Evolutionary conservation across 2,329 filamentous ascomycete genomes (phyloP), one percentile per base, ranked within the genome.

Genomic region (Penicillium sp.): DNA sequence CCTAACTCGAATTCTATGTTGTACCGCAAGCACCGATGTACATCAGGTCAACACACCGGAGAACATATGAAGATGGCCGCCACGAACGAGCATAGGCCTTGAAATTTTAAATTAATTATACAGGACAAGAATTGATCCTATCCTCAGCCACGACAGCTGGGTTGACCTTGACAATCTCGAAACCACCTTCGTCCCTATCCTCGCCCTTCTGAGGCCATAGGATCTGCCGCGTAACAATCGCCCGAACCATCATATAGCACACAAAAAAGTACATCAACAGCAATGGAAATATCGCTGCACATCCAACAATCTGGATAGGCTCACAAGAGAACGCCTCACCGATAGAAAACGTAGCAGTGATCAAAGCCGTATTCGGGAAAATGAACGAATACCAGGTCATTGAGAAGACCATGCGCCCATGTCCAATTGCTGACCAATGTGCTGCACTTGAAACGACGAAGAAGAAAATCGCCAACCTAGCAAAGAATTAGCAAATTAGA

Each of bases 381-480:
- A 92, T 81, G 70, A 92, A 93, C 3, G 85, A 89, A 73, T 87
- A 94, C 86, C 89, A 95, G 1, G 86, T 90, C 88, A 94, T 92
- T 16, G 88, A 86, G 65, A 92, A 94, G 4, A 84, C 81, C 76
- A 91, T 84, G 51, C 79, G 81, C 35, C 81, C 79, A 10, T 81
- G 76, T 0, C 79, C 76, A 18, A 86, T 77, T 47, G 87, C 86
- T 29, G 85, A 87, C 80, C 82, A 88, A 55, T 93, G 82, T 2
- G 89, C 89, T 2, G 88, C 87, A n/a, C 89, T 81, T 1, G 85
- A 87, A 10, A 94, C 85, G 53, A 93, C 77, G 71, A 93, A 93
- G 76, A 93, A 94, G 86, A 90, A 94, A 27, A 91, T 73, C 26
- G 88, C 87, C n/a, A 94, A 74, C 0, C 85, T 77, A 34, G 13